Percentiles rank a stretch among this genome's conserved stretches.
Conservation (phyloP, 345 rosid species). For the Linum trigynum region DNA sequence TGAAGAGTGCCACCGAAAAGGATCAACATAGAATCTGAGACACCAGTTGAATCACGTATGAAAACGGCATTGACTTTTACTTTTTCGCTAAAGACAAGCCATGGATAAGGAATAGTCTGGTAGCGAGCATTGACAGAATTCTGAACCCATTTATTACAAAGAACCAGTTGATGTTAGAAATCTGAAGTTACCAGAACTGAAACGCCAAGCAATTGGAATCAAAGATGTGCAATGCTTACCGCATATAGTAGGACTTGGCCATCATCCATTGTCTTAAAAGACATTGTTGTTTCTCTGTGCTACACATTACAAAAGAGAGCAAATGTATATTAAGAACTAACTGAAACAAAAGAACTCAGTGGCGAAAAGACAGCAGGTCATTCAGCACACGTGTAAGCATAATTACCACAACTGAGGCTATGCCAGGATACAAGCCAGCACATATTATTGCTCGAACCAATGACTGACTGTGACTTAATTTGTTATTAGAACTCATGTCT, state of each 20-base stretch:
- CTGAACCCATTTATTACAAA: conserved; percentile 36
- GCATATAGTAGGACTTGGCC: conserved; percentile 83
- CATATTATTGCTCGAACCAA: conserved; percentile 92
- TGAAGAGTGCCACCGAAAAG: conserved; percentile 78
- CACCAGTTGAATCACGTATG: conserved; percentile 92
- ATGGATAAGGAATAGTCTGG: conserved; percentile 82
- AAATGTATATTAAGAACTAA: conserved; percentile 6
- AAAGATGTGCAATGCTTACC: conserved; percentile 30
- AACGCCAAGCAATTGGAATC: background rate
- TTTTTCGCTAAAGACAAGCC: conserved; percentile 97
- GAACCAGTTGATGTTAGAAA: conserved; percentile 8
- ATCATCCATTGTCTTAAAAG: conserved; percentile 96
- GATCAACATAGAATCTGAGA: conserved; percentile 82
- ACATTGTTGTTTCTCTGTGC: conserved; percentile 91
- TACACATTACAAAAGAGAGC: conserved; percentile 24
- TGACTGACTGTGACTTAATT: conserved; percentile 79
- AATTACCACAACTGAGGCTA: conserved; percentile 83
- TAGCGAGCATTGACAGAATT: conserved; percentile 91
- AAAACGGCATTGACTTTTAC: conserved; percentile 86
- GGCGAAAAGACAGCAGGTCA: background rate
- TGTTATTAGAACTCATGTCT: conserved; percentile 56
- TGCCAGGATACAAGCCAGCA: conserved; percentile 93
- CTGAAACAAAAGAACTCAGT: background rate
- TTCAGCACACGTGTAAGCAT: conserved; percentile 2
- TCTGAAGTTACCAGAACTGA: background rate